Base-by-base conservation (phyloP, 805 yeast genomes). In the Helenozyma baotianmanensis region DNA sequence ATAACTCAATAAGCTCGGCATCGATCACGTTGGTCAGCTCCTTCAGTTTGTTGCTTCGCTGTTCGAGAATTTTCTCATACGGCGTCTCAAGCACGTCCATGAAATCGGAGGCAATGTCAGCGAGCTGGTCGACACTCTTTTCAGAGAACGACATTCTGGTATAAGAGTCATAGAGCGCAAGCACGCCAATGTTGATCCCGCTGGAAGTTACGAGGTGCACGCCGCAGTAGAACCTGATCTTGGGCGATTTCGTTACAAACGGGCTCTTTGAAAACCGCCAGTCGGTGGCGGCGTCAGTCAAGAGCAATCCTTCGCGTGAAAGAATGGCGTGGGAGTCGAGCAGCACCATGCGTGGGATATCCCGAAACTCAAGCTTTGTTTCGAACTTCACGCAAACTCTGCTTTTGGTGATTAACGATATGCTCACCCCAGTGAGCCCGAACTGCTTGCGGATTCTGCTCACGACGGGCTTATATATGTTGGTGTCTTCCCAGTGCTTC, bases 211-310 rank as follows among this genome's bases (percentile, higher is more conserved):
- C 38, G 23, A 81, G 46, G 0, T 86, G 85, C 4, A 78, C 83
- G 1, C 83, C 85, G 22, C 78, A 71, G 51, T 81, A 83, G 47
- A 80, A 80, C 35, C 57, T 64, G 32, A 82, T 72, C 36, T 59
- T 57, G 0, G 90, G 88, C 1, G 67, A 61, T 0, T 80, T 78
- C 14, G 65, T 71, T 1, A 83, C 84, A 29, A 81, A 61, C 0
- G 90, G 90, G 46, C 76, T 80, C 25, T 62, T 58, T 12, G 56
- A 47, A 4, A 80, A 71, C 51, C 94, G 64, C 92, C 94, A 83
- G 50, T 83, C 94, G 22, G 60, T 58, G 4, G 76, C 53, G 2
- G 88, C 78, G 51, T 82, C 84, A 4, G 67, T 50, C 6, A 83
- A 43, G 3, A 76, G 60, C 33, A 83, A 72, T 39, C 69, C 66